Base-by-base conservation (phyloP, 2,329 filamentous ascomycete genomes). In the Coniella vitis region DNA sequence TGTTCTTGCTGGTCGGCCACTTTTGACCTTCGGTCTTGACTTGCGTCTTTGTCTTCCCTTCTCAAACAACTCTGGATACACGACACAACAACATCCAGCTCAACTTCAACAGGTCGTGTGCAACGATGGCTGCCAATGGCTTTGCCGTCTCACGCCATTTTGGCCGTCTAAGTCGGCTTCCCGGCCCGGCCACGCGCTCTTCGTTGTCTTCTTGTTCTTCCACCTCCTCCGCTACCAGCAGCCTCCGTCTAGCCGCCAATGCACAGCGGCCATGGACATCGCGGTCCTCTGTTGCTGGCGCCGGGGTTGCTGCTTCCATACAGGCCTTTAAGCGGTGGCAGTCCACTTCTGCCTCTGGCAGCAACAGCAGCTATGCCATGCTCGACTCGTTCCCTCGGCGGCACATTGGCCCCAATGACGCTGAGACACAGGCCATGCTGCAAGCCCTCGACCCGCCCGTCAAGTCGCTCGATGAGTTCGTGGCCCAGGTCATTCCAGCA, bases 361-460 rank as follows among this genome's bases (percentile, higher is more conserved):
- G 13, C 17, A 14, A 14, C 37, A 19, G 21, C 32, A 48, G 50
- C 44, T 63, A 61, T 56, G 52, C 58, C 32, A 56, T 60, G 16
- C 69, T 80, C 49, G 80, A 84, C 61, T 79, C 80, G 36, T 95
- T 95, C 61, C 75, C 86, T 48, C 78, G 85, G 51, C 82, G 91
- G 42, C 91, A 96, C 69, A 95, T 96, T 69, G 90, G 90, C 1
- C 90, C 90, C 3, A 83, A 84, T 45, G 75, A 83, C 31, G 70
- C 75, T 38, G 83, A 87, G 47, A 78, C 83, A 1, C 72, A 82
- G 56, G 73, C 83, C 61, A 96, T 97, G 91, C 81, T 96, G 52
- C 79, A 83, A 58, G 76, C 77, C 1, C 74, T 97, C 36, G 83
- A 88, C 51, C 87, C 89, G 16, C 86, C 87, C 0, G 84, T 75